phyloP scores from a whole-genome alignment of 345 rosid species.

The Cardamine occulta region DNA sequence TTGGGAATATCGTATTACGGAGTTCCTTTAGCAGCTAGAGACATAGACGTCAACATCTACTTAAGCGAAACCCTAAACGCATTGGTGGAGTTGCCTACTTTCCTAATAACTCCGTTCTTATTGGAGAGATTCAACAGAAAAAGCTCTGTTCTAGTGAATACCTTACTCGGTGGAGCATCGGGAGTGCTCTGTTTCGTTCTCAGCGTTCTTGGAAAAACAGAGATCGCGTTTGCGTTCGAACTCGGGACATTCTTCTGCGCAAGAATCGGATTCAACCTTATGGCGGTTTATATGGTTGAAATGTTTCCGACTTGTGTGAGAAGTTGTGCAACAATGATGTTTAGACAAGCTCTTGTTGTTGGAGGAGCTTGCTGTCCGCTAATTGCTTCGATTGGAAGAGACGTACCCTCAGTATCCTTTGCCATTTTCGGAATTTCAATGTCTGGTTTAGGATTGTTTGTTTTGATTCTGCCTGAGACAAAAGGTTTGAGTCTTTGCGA shows the following conservation, averaged over 20 bases:
- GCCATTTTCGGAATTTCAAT: conserved; percentile 43
- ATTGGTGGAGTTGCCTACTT: conserved; percentile 49
- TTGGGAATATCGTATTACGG: conserved; percentile 55
- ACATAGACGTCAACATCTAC: conserved; percentile 49
- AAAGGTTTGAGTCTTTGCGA: conserved; percentile 44
- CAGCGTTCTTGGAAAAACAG: background rate
- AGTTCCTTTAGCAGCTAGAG: conserved; percentile 51
- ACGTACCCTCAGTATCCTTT: conserved; percentile 28
- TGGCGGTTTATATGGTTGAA: conserved; percentile 52
- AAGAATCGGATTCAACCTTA: conserved; percentile 48
- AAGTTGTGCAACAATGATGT: conserved; percentile 53
- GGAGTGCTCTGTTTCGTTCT: conserved; percentile 46
- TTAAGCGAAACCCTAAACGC: conserved; percentile 53
- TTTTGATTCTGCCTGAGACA: conserved; percentile 47
- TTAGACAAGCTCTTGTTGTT: conserved; percentile 47
- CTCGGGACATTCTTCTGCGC: conserved; percentile 57
- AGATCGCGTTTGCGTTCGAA: conserved; percentile 48
- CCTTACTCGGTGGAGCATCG: conserved; percentile 42
- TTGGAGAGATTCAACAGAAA: conserved; percentile 46
- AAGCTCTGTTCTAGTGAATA: conserved; percentile 44
- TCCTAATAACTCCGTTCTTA: conserved; percentile 41
- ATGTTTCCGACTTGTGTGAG: conserved; percentile 60
- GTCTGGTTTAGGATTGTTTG: conserved; percentile 40
- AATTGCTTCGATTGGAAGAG: conserved; percentile 44
- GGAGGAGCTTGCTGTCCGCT: conserved; percentile 49